Conservation (phyloP, 1,284 basidiomycete species). For the Porogramme epimiltina region DNA sequence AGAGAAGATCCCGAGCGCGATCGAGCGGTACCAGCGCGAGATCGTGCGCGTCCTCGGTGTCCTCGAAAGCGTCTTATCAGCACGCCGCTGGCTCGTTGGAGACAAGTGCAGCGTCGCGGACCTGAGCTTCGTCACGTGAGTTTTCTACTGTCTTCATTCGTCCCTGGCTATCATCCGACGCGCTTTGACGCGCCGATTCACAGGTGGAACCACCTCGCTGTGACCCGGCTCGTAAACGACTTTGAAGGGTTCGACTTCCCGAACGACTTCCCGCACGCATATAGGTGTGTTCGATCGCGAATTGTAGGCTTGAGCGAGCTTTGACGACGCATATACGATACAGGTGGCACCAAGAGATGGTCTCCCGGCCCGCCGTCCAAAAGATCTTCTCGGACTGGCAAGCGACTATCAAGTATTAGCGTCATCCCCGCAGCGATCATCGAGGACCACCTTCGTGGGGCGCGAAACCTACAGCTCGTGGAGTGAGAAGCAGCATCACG, state of each 20-base stretch:
- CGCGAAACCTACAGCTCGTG: too few species aligned
- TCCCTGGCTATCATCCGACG: too few species aligned
- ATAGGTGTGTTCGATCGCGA: too few species aligned
- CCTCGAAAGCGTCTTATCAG: constrained; percentile 21
- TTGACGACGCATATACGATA: background rate
- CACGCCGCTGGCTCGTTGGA: constrained; percentile 15
- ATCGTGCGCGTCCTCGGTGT: constrained; percentile 30
- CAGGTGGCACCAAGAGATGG: background rate
- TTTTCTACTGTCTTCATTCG: background rate
- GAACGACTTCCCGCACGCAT: background rate
- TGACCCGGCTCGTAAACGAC: background rate
- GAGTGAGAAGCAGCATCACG: too few species aligned
- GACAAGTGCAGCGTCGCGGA: constrained; percentile 18
- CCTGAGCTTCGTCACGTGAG: constrained; percentile 15
- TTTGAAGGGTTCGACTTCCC: background rate
- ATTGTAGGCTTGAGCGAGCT: too few species aligned
- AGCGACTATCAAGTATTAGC: background rate
- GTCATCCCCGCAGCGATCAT: too few species aligned
- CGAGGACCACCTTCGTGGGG: too few species aligned
- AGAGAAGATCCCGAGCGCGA: constrained; percentile 27
- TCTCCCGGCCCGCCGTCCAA: background rate
- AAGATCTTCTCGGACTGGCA: background rate
- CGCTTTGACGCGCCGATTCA: too few species aligned
- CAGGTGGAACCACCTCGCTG: background rate
- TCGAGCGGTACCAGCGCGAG: constrained; percentile 34